Conservation (phyloP, 2,329 filamentous ascomycete species). For the Colletotrichum cereale region DNA sequence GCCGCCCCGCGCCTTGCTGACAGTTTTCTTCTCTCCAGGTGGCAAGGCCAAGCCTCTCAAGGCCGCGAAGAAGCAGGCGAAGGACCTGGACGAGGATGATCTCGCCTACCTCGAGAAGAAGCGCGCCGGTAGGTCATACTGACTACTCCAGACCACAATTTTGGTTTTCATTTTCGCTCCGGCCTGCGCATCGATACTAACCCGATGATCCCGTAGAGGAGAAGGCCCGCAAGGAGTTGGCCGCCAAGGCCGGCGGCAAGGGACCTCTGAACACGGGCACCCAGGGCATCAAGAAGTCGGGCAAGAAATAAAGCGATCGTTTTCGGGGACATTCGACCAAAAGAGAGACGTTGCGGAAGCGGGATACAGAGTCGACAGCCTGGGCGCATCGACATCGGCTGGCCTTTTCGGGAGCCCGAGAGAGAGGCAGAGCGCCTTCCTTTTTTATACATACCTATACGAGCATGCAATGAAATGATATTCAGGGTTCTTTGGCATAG, state of each 20-base stretch:
- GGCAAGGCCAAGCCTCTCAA: slow-evolving; percentile 90
- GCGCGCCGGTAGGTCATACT: slow-evolving; percentile 76
- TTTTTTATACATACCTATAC: slow-evolving; percentile 38
- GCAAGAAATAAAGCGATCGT: slow-evolving; percentile 82
- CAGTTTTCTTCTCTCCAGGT: slow-evolving; percentile 59
- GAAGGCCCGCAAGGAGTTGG: slow-evolving; percentile 87
- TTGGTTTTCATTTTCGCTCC: background rate
- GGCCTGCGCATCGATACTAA: slow-evolving; percentile 15
- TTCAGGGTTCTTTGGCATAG: background rate
- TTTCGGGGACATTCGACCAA: background rate
- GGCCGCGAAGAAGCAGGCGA: slow-evolving; percentile 85
- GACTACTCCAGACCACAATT: background rate
- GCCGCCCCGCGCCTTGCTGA: slow-evolving; percentile 11
- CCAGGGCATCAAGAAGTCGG: slow-evolving; percentile 97
- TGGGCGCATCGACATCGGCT: slow-evolving; percentile 1
- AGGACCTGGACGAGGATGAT: slow-evolving; percentile 90
- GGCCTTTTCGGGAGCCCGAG: slow-evolving; percentile 5
- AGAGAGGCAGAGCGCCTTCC: slow-evolving; percentile 21
- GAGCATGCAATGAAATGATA: slow-evolving; percentile 40
- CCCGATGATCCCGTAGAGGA: slow-evolving; percentile 67
- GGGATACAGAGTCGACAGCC: background rate
- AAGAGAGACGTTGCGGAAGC: background rate
- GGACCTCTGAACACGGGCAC: slow-evolving; percentile 86
- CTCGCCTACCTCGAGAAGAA: slow-evolving; percentile 86
- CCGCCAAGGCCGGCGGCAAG: slow-evolving; percentile 86